Base-by-base conservation (phyloP, 2,329 filamentous ascomycete genomes). In the Tolypocladium tropicale region DNA sequence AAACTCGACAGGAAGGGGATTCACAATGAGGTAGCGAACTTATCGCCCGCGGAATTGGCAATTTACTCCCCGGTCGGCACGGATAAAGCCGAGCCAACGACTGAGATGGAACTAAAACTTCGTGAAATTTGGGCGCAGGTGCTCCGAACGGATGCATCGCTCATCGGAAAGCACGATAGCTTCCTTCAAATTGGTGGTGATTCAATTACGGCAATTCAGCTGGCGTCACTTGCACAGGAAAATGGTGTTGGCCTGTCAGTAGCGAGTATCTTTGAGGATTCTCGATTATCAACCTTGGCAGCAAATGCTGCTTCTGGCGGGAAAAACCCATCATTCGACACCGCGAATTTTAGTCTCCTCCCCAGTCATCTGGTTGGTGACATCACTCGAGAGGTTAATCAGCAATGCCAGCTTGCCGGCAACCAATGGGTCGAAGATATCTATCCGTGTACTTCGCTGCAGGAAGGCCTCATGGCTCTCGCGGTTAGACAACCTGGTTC, bases 151-250 rank as follows among this genome's bases (percentile, higher is more conserved):
- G 28, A 51, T 3, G 28, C 33, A 2, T 49, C 56, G 6, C 36
- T 34, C 3, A 61, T 61, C n/a, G 55, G 60, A 21, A 51, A 39
- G 2, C 52, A 61, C n/a, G 58, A 61, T 39, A 52, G 48, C 39
- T 61, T 61, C 49, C 55, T 57, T 18, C 55, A 46, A 6, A 52
- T 61, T 25, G 60, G 60, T 12, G 60, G 60, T 30, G 56, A 61
- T 41, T 61, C 60, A 1, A 61, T 61, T 2, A 58, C 56, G 2
- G 62, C 62, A 16, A 63, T 64, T 49, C 55, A 60, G 6, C 56
- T 64, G 6, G 56, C 58, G 12, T 36, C 36, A 6, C 12, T 37
- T 4, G 36, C 36, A 16, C 34, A 55, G 51, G 23, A 50, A 25
- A 12, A 48, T 16, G 21, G 14, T 6, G 21, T 41, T n/a, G 18